Evolutionary conservation across 768 basidiomycete genomes (phyloP).

Genomic region (Xerocomus potaroensis): DNA sequence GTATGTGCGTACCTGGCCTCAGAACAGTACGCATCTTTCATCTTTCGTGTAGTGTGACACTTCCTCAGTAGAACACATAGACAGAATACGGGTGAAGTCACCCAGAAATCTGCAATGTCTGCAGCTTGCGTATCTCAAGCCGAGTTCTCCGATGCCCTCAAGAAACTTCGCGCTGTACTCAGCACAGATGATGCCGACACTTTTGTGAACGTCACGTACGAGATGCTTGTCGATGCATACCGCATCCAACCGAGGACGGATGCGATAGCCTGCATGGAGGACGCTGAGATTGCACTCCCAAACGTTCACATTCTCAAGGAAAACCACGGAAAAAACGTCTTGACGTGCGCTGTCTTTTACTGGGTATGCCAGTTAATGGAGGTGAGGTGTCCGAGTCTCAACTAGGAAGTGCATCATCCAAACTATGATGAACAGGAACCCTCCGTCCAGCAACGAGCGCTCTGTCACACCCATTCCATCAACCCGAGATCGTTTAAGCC

Average conservation of each 20-base stretch:
- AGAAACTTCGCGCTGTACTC: constrained; percentile 19
- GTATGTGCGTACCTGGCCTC: constrained; percentile 32
- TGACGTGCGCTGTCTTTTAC: constrained; percentile 41
- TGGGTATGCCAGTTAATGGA: constrained; percentile 42
- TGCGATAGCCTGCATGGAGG: constrained; percentile 31
- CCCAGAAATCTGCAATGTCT: constrained; percentile 22
- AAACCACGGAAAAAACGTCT: constrained; percentile 15
- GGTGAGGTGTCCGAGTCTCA: constrained; percentile 19
- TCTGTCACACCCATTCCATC: constrained; percentile 18
- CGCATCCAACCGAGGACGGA: constrained; percentile 10
- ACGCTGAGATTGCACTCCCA: constrained; percentile 28
- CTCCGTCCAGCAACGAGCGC: constrained; percentile 16
- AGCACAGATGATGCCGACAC: background rate
- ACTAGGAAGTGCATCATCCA: background rate
- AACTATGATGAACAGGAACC: constrained; percentile 12
- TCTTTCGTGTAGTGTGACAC: background rate
- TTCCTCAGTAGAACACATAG: constrained; percentile 5
- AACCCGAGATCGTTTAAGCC: constrained; percentile 16
- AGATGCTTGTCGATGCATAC: constrained; percentile 30
- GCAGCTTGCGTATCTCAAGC: constrained; percentile 21
- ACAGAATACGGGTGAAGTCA: constrained; percentile 27
- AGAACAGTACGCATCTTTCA: constrained; percentile 22
- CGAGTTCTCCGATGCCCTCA: constrained; percentile 23
- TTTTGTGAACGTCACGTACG: constrained; percentile 23
- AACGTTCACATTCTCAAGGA: constrained; percentile 13